Evolutionary conservation across 352 stramenopile genomes (phyloP).

Genomic region (Phytophthora kernoviae): DNA sequence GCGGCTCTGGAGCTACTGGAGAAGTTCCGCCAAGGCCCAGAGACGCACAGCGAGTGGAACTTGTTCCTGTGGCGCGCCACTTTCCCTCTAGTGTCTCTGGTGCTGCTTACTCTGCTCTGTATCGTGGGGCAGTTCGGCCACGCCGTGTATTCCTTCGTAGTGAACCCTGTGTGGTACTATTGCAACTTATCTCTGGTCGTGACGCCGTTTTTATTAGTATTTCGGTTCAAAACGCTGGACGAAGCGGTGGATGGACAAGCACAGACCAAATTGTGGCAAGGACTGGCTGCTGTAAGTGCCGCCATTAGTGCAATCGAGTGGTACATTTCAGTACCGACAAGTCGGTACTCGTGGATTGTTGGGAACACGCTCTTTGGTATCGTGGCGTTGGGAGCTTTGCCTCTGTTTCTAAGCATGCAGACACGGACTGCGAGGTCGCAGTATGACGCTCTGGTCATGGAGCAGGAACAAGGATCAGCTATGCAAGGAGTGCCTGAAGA

Average conservation of each 20-base stretch:
- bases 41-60: constrained; percentile 85
- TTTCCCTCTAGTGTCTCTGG: constrained; percentile 80
- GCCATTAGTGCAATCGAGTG: constrained; percentile 70
- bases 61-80: constrained; percentile 80
- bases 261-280: constrained; percentile 52
- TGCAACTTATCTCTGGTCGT: constrained; percentile 72
- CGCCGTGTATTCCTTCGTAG: constrained; percentile 67
- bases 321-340: constrained; percentile 63
- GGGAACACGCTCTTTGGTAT: constrained; percentile 84
- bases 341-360: constrained; percentile 70
- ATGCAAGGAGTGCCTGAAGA: constrained; percentile 22
- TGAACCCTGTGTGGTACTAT: constrained; percentile 81
- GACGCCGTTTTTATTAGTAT: constrained; percentile 80
- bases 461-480: constrained; percentile 30
- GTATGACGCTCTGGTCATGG: constrained; percentile 47
- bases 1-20: constrained; percentile 68
- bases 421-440: constrained; percentile 51
- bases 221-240: constrained; percentile 59
- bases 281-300: constrained; percentile 47
- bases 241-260: constrained; percentile 18
- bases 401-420: constrained; percentile 75
- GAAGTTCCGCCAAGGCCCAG: constrained; percentile 70
- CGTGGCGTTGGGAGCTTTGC: constrained; percentile 63
- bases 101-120: constrained; percentile 70
- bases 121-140: constrained; percentile 70